Evolutionary conservation across 768 basidiomycete species (phyloP), one percentile per base, ranked within the genome.

Genomic region (Russula ochroleuca): DNA sequence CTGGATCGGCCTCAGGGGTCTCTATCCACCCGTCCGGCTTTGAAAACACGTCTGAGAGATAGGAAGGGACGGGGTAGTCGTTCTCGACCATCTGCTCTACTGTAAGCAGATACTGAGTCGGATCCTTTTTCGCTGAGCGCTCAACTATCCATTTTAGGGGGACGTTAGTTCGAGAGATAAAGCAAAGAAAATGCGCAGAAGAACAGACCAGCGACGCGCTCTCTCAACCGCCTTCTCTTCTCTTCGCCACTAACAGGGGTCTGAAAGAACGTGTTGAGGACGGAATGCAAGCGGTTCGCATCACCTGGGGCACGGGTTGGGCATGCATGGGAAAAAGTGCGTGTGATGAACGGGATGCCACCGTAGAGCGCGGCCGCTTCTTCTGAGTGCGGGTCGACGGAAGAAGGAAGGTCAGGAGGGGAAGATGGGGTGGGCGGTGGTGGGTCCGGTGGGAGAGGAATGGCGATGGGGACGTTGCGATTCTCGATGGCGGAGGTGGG

Each of bases 241-340:
- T 96, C 94, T 59, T 88, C 86, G 0, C 82, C 81, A 5, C 85
- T 90, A 11, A 97, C 78, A 2, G 93, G 94, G 0, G 83, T 81
- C 53, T 86, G 87, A 74, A 98, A 88, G 71, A 98, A 92, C 0
- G 85, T 76, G 68, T 87, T 85, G 25, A 96, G 80, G 45, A 93
- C 87, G 31, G 89, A 91, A 70, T 94, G 89, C 86, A 98, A 88
- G 48, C 86, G 80, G 40, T 81, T 86, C 58, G 81, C 80, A 68
- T 98, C 96, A 0, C 96, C 97, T 0, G 94, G 95, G 0, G 95
- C 94, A 21, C 88, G 85, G 0, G 94, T 95, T 0, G 95, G 96
- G 67, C 90, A 92, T 15, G 92, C 94, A 76, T 97, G 92, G 62
- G 90, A 91, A 77, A 98, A 99, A 5, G 82, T 91, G 38, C 78